Evolutionary conservation across 2,329 filamentous ascomycete species (phyloP), one percentile per base, ranked within the genome.

Genomic region (Penicillium sp.): DNA sequence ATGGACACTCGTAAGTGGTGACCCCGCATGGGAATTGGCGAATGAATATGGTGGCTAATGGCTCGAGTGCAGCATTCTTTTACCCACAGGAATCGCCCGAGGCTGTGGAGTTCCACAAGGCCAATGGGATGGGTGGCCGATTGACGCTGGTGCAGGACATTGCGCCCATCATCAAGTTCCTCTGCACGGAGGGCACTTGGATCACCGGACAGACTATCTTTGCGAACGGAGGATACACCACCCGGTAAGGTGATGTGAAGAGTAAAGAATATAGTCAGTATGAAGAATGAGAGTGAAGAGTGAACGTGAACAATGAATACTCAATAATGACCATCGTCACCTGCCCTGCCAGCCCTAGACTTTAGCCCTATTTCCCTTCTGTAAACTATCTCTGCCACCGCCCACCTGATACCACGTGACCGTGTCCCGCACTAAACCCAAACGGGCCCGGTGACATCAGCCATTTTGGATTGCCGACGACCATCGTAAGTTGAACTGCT

Each of bases 191-290:
- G 51, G 77, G 77, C 5, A 62, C 59, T 11, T 80, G 76, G 76
- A 76, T 79, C 51, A 79, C 75, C 1, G 76, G 77, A 19, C 76
- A 79, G 68, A 79, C 77, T 5, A 73, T 79, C 56, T 79, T 80
- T 66, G 74, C 76, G n/a, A 80, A 80, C 55, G 77, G 77, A 10
- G 77, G 76, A 9, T 79, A 79, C 55, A 79, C 76, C 2, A 78
- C 76, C 28, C 72, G 76, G 24, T 78, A n/a, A 28, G 26, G 9
- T n/a, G n/a, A n/a, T n/a, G 13, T 34, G 33, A 7, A 3, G 7
- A 18, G 14, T 16, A 11, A 36, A 28, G 28, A 6, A 29, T n/a
- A 21, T 14, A 29, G 8, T 9, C 6, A 19, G 2, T n/a, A n/a
- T n/a, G n/a, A n/a, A n/a, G n/a, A n/a, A n/a, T n/a, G n/a, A 6